phyloP scores from a whole-genome alignment of 345 rosid species.

The Jatropha curcas region DNA sequence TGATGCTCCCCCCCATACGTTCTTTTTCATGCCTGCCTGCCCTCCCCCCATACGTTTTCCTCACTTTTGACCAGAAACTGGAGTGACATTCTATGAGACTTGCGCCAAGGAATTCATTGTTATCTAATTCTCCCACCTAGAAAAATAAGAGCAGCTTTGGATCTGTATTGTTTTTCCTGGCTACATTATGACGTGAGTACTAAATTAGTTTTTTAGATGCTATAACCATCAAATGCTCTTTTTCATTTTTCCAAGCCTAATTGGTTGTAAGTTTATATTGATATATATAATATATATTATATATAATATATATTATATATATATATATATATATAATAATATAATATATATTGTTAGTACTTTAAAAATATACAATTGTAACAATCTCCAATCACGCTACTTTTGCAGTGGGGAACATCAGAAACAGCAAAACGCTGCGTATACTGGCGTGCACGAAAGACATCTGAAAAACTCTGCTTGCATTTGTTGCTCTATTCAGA shows the following conservation, averaged over 20 bases:
- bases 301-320: too few species aligned
- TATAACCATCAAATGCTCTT: background rate
- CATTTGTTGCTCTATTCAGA: slow-evolving; percentile 22
- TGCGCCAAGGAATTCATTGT: background rate
- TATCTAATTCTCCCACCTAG: background rate
- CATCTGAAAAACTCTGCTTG: slow-evolving; percentile 50
- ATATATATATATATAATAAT: too few species aligned
- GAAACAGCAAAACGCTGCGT: slow-evolving; percentile 70
- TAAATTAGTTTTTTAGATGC: background rate
- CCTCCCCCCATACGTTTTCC: background rate
- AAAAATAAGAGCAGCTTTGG: too few species aligned
- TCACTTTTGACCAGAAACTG: background rate
- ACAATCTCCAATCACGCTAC: background rate
- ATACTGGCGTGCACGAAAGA: slow-evolving; percentile 77
- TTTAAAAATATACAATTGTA: too few species aligned
- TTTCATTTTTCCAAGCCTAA: background rate
- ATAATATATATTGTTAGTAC: too few species aligned
- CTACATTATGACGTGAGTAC: background rate
- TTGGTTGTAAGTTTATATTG: too few species aligned
- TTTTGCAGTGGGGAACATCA: slow-evolving; percentile 79
- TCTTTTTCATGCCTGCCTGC: too few species aligned
- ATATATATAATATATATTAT: too few species aligned
- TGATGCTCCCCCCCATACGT: background rate
- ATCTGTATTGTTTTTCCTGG: background rate
- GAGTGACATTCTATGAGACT: background rate